Evolutionary conservation across 75 land plant species (phyloP).

Genomic region (Pinus taeda): DNA sequence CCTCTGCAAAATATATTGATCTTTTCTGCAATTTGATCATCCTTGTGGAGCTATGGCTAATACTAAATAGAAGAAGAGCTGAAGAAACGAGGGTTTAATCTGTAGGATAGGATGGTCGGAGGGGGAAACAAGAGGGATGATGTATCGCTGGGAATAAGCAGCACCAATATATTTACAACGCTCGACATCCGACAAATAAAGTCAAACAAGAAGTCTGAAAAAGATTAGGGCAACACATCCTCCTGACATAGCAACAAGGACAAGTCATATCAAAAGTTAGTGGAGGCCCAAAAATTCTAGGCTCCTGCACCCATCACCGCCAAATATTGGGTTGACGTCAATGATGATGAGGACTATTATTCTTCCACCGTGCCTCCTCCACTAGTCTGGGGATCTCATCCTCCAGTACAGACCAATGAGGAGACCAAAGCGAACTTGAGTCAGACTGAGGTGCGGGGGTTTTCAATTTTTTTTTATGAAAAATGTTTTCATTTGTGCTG

Average conservation of each 20-base stretch:
- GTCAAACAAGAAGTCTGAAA: constrained; percentile 60
- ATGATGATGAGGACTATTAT: constrained; percentile 88
- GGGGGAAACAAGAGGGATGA: constrained; percentile 85
- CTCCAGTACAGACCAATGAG: constrained; percentile 6
- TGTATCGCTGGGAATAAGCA: constrained; percentile 59
- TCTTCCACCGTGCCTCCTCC: constrained; percentile 71
- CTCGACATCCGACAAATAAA: constrained; percentile 75
- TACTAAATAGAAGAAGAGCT: too few relatives aligned
- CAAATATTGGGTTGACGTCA: constrained; percentile 95
- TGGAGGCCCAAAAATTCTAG: constrained; percentile 65
- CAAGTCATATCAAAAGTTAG: constrained; percentile 39
- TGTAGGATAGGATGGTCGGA: constrained; percentile 59
- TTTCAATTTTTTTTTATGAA: background rate
- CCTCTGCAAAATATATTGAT: too few relatives aligned
- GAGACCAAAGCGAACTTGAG: constrained; percentile 24
- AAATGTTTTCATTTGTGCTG: background rate
- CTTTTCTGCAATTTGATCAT: too few relatives aligned
- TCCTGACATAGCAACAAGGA: constrained; percentile 37
- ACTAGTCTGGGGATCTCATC: constrained; percentile 32
- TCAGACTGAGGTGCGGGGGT: constrained; percentile 26
- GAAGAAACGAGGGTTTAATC: too few relatives aligned
- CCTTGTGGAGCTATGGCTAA: too few relatives aligned
- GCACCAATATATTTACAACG: constrained; percentile 85
- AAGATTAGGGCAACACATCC: constrained; percentile 29
- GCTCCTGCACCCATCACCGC: constrained; percentile 70